A percentile compares a stretch with the other conserved stretches of the same genome.
Evolutionary conservation across 352 stramenopile species (phyloP).

Genomic region (Globisporangium spiculum): DNA sequence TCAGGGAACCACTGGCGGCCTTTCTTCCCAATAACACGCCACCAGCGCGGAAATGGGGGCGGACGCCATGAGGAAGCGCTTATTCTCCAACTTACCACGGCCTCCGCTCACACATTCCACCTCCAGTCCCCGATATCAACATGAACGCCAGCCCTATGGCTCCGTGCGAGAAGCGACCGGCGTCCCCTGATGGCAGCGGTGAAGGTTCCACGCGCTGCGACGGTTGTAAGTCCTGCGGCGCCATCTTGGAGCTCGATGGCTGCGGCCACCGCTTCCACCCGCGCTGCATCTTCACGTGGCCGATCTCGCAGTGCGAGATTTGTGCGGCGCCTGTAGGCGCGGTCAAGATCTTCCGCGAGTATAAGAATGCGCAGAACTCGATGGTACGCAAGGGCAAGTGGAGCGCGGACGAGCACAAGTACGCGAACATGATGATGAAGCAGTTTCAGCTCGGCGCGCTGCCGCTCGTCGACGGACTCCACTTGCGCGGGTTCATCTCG

Average conservation of each 20-base stretch:
- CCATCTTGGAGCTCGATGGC: constrained; percentile 58
- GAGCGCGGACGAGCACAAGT: constrained; percentile 72
- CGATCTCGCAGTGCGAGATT: constrained; percentile 57
- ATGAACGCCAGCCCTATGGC: constrained; percentile 13
- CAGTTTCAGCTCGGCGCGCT: constrained; percentile 73
- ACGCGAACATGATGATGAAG: constrained; percentile 82
- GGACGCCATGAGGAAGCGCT: constrained; percentile 12
- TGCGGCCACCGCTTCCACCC: constrained; percentile 79
- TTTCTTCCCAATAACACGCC: constrained; percentile 9
- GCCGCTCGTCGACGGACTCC: constrained; percentile 62
- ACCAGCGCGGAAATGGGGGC: constrained; percentile 1
- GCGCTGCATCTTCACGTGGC: constrained; percentile 73
- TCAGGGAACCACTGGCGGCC: constrained; percentile 7
- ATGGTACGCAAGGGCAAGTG: constrained; percentile 74
- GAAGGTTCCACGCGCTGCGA: constrained; percentile 66
- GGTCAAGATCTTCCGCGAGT: constrained; percentile 53
- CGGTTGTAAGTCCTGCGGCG: constrained; percentile 67
- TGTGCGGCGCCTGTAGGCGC: constrained; percentile 40
- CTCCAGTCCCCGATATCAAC: background rate
- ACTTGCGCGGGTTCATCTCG: constrained; percentile 72
- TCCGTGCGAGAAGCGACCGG: constrained; percentile 4
- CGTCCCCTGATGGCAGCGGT: background rate
- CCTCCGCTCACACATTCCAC: background rate
- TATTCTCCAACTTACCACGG: constrained; percentile 33
- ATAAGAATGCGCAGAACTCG: constrained; percentile 36